phyloP scores from a whole-genome alignment of 768 basidiomycete genomes.

The Russula sp. region DNA sequence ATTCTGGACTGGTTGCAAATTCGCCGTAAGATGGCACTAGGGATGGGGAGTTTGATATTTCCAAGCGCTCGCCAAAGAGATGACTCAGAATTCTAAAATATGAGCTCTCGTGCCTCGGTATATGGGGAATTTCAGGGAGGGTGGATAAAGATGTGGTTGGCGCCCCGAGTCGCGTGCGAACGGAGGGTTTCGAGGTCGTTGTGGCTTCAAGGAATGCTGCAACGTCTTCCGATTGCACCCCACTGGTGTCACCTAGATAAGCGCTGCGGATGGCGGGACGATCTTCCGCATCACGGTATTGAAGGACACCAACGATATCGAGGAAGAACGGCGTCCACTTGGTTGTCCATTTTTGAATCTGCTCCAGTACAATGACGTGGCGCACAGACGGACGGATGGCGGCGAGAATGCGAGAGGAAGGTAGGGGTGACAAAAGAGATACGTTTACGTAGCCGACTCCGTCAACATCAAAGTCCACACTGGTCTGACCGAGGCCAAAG shows the following conservation, averaged over 20 bases:
- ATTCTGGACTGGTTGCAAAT: conserved; percentile 84
- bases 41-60: conserved; percentile 79
- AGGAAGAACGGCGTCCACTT: conserved; percentile 88
- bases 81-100: conserved; percentile 87
- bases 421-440: conserved; percentile 63
- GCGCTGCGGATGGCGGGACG: conserved; percentile 57
- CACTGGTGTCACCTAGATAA: conserved; percentile 46
- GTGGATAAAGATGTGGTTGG: conserved; percentile 29
- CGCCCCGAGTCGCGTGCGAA: conserved; percentile 47
- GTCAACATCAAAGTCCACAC: conserved; percentile 41
- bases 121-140: conserved; percentile 41
- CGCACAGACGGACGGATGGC: conserved; percentile 57
- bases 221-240: conserved; percentile 40
- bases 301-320: conserved; percentile 69
- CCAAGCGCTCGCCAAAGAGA: conserved; percentile 71
- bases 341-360: conserved; percentile 65
- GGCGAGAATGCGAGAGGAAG: conserved; percentile 47
- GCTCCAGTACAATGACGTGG: conserved; percentile 78
- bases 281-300: conserved; percentile 45
- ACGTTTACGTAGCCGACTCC: conserved; percentile 60
- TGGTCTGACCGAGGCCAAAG: conserved; percentile 57
- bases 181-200: conserved; percentile 32
- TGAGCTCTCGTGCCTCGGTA: conserved; percentile 87
- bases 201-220: conserved; percentile 46
- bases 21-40: conserved; percentile 63